A percentile compares a stretch with the other conserved stretches of the same genome.
These are phyloP conservation scores for Neophaeococcomyces aloes DNA, from an alignment of 2,329 filamentous ascomycete genomes.

Conservation along the genomic window DNA sequence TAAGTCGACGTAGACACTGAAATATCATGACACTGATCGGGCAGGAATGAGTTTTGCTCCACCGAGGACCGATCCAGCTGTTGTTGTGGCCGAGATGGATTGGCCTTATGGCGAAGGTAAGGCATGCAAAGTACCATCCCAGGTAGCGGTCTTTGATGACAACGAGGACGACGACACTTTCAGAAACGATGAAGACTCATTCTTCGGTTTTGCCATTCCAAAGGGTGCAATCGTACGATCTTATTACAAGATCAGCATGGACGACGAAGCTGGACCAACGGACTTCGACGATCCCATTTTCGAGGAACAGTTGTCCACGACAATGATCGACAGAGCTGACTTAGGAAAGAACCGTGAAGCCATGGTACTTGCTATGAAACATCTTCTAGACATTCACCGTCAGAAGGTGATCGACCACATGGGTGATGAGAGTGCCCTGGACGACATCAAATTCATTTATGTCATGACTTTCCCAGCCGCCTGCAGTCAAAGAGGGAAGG, in stretches of 20 bases:
- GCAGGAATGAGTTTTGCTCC: not conserved
- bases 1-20: not conserved
- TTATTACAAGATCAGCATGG: not conserved
- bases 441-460: not conserved
- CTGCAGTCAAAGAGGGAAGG: not conserved
- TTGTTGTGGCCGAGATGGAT: not conserved
- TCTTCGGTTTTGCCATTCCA: slow-evolving; percentile 1
- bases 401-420: not conserved
- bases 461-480: not conserved
- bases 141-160: not conserved
- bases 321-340: not conserved
- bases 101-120: not conserved
- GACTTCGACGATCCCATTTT: slow-evolving; percentile 1
- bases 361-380: not conserved
- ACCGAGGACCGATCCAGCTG: not conserved
- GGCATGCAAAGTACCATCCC: not conserved
- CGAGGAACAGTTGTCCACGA: not conserved
- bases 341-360: not conserved
- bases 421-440: not conserved
- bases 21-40: not conserved
- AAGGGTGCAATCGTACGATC: not conserved
- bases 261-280: not conserved
- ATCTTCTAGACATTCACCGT: not conserved
- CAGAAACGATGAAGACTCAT: too few species aligned
- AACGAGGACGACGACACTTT: too few species aligned